phyloP scores from a whole-genome alignment of 192 early-diverging fungal species.

The Phycomyces blakesleeanus region DNA sequence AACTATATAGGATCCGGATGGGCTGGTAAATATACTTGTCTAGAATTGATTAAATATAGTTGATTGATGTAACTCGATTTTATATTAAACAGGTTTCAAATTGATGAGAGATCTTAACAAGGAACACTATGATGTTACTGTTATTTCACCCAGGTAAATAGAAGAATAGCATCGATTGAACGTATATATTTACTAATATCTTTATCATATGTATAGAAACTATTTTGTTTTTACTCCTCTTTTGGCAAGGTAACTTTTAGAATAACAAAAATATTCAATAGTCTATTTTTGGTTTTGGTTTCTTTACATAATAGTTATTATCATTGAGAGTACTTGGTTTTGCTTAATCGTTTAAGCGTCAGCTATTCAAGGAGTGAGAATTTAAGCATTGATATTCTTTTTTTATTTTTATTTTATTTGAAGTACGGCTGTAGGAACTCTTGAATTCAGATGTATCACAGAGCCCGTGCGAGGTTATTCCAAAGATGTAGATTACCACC shows the following conservation, averaged over 20 bases:
- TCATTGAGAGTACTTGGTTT: too few relatives aligned
- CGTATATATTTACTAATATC: background rate
- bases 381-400: too few relatives aligned
- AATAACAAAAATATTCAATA: background rate
- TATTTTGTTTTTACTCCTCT: constrained; percentile 88
- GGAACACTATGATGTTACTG: constrained; percentile 63
- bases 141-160: constrained; percentile 69
- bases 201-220: constrained; percentile 43
- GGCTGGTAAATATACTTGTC: constrained; percentile 35
- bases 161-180: background rate
- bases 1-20: constrained; percentile 50
- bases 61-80: background rate
- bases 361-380: too few relatives aligned
- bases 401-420: too few relatives aligned
- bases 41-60: too few relatives aligned
- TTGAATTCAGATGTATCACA: constrained; percentile 83
- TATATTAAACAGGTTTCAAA: constrained; percentile 65
- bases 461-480: constrained; percentile 70
- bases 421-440: constrained; percentile 80
- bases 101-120: constrained; percentile 68
- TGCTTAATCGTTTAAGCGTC: too few relatives aligned
- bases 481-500: constrained; percentile 59
- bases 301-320: background rate
- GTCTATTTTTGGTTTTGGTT: background rate
- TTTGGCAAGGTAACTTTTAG: constrained; percentile 57